A percentile compares a stretch with the other conserved stretches of the same genome.
Evolutionary conservation across 148 eudicot species (phyloP).

Genomic region (Nyssa sinensis): DNA sequence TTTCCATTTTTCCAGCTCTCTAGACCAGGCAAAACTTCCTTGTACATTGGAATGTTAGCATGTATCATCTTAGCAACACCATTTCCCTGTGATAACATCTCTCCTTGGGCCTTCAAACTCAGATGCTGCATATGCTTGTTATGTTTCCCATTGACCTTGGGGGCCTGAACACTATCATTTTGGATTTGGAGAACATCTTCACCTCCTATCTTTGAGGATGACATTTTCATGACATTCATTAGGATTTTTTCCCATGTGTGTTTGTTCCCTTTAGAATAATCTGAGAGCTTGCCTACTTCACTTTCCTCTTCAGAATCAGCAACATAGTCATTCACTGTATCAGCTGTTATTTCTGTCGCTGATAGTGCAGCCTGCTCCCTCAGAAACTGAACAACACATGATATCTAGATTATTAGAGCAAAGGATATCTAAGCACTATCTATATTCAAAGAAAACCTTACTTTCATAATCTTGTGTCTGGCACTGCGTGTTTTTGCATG

Average conservation of each 20-base stretch:
- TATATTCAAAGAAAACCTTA: slow-evolving; percentile 25
- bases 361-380: slow-evolving; percentile 83
- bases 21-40: slow-evolving; percentile 74
- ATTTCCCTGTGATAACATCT: slow-evolving; percentile 56
- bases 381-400: slow-evolving; percentile 53
- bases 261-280: slow-evolving; percentile 47
- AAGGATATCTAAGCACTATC: not conserved
- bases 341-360: slow-evolving; percentile 64
- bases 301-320: slow-evolving; percentile 52
- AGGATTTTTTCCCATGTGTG: slow-evolving; percentile 51
- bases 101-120: slow-evolving; percentile 53
- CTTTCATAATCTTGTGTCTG: slow-evolving; percentile 90
- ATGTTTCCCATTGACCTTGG: slow-evolving; percentile 83
- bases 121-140: slow-evolving; percentile 55
- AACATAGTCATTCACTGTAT: slow-evolving; percentile 48
- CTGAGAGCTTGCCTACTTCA: slow-evolving; percentile 32
- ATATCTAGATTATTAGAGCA: slow-evolving; percentile 14
- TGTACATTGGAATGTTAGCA: slow-evolving; percentile 62
- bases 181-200: slow-evolving; percentile 46
- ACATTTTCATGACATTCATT: slow-evolving; percentile 40
- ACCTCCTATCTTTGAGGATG: slow-evolving; percentile 37
- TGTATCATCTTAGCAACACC: slow-evolving; percentile 66
- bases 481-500: slow-evolving; percentile 99
- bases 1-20: slow-evolving; percentile 82
- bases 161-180: slow-evolving; percentile 38